phyloP scores from a whole-genome alignment of 257 asterid species.

The Scutellaria baicalensis region DNA sequence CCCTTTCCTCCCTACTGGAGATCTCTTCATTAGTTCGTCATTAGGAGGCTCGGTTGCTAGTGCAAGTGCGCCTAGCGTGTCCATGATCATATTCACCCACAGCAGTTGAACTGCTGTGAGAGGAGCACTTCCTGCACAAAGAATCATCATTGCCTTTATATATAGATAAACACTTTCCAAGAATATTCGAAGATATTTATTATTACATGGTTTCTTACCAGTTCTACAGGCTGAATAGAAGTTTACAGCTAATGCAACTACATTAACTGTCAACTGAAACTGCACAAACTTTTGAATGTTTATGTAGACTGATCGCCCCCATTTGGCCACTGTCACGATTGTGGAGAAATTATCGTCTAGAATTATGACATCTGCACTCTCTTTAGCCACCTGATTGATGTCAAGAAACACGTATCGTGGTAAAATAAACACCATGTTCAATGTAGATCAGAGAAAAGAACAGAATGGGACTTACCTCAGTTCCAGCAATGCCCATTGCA shows the following conservation, averaged over 20 bases:
- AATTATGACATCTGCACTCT: conserved; percentile 49
- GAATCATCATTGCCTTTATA: neutral
- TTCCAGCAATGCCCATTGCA: conserved; percentile 61
- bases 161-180: neutral
- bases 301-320: conserved; percentile 96
- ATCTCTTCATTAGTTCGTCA: conserved; percentile 75
- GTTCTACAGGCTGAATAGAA: conserved; percentile 87
- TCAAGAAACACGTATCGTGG: neutral
- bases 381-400: conserved; percentile 58
- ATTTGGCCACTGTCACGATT: conserved; percentile 89
- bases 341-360: conserved; percentile 72
- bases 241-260: conserved; percentile 83
- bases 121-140: conserved; percentile 64
- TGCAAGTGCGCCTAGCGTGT: conserved; percentile 94
- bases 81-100: conserved; percentile 99
- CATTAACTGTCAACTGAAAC: conserved; percentile 87
- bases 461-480: conserved; percentile 31
- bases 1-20: conserved; percentile 86
- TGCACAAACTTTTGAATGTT: conserved; percentile 95
- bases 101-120: conserved; percentile 95
- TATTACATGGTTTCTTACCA: conserved; percentile 28
- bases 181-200: neutral
- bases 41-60: conserved; percentile 95
- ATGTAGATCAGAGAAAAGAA: neutral
- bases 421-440: too few relatives aligned